phyloP scores from a whole-genome alignment of 2,329 filamentous ascomycete species.

The Lachnellula occidentalis region DNA sequence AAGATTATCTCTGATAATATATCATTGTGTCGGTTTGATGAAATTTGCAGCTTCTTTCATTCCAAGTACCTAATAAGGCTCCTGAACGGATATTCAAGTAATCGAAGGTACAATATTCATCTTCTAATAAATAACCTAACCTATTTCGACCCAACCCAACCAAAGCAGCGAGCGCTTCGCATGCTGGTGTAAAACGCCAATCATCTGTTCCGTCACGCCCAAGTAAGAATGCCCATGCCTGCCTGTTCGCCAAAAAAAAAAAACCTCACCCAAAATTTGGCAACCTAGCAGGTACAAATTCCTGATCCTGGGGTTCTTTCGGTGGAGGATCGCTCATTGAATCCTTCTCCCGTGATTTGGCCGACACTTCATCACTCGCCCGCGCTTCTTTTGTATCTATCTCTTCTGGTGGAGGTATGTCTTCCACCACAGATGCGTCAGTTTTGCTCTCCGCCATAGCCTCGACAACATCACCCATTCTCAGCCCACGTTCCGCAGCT shows the following conservation, averaged over 20 bases:
- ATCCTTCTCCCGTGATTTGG: background rate
- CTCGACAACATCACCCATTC: conserved; percentile 30
- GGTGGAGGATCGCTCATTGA: background rate
- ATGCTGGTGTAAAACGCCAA: conserved; percentile 25
- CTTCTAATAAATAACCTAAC: background rate
- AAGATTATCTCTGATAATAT: background rate
- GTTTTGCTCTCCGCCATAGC: conserved; percentile 20
- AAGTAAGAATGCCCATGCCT: background rate
- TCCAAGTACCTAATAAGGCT: too few species aligned
- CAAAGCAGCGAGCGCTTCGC: conserved; percentile 32
- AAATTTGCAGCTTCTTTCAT: too few species aligned
- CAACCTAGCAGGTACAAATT: conserved; percentile 54
- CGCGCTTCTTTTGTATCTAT: conserved; percentile 9
- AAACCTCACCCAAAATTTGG: conserved; percentile 43
- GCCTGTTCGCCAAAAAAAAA: background rate
- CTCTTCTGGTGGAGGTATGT: conserved; percentile 25
- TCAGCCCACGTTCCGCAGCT: conserved; percentile 45
- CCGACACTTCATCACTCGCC: conserved; percentile 6
- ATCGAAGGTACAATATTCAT: background rate
- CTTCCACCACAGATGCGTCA: conserved; percentile 17
- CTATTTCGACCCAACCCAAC: conserved; percentile 1
- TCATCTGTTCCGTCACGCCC: conserved; percentile 6
- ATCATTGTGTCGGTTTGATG: too few species aligned
- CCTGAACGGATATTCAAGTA: background rate
- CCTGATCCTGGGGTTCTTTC: conserved; percentile 25